Conservation (phyloP, 1,284 basidiomycete species). For the Ceratobasidium sp. region DNA sequence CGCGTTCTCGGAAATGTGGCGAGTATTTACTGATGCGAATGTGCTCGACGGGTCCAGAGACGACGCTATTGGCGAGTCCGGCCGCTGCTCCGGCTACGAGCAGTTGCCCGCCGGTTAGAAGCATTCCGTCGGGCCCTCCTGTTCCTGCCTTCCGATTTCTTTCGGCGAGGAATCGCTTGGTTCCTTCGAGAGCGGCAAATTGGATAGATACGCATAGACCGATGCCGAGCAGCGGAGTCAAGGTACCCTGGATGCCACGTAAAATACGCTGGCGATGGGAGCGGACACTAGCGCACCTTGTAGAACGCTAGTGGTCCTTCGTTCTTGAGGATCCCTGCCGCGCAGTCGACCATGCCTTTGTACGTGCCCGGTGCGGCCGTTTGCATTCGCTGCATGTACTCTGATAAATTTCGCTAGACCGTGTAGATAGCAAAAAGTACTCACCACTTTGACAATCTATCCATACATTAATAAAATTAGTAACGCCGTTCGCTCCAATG, state of each 20-base stretch:
- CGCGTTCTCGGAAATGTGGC: background rate
- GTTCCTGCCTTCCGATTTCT: constrained; percentile 61
- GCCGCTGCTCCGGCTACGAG: constrained; percentile 81
- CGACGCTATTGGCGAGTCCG: constrained; percentile 88
- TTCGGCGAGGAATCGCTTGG: constrained; percentile 81
- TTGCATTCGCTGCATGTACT: constrained; percentile 77
- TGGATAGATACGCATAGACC: constrained; percentile 97
- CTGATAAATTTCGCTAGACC: background rate
- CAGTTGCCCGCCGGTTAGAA: constrained; percentile 70
- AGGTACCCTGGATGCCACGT: constrained; percentile 70
- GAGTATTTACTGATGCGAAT: constrained; percentile 86
- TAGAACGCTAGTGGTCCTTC: constrained; percentile 96
- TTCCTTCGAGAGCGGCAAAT: constrained; percentile 89
- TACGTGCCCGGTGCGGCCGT: constrained; percentile 92
- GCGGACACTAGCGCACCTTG: constrained; percentile 64
- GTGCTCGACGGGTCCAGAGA: constrained; percentile 96
- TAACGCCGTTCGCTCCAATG: background rate
- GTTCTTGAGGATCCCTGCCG: constrained; percentile 83
- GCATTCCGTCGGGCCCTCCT: constrained; percentile 66
- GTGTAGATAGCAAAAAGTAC: constrained; percentile 7
- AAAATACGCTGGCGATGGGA: background rate
- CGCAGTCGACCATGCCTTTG: constrained; percentile 86
- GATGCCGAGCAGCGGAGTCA: constrained; percentile 92
- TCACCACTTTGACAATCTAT: constrained; percentile 42
- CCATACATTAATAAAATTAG: background rate